Conservation (phyloP, 2,329 filamentous ascomycete species). For the Aspergillus pseudoterreus region DNA sequence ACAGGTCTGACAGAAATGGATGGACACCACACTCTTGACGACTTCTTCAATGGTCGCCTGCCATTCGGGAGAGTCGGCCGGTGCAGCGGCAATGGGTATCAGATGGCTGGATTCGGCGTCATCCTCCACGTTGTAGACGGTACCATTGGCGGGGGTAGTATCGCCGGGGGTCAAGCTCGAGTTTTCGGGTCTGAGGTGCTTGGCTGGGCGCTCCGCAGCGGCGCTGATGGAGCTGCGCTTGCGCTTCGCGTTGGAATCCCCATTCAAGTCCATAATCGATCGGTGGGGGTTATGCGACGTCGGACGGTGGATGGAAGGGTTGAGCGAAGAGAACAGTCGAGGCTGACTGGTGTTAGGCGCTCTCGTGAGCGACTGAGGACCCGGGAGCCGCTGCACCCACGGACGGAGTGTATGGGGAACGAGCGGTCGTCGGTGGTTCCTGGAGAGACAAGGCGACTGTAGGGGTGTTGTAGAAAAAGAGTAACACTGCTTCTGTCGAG, state of each 20-base stretch:
- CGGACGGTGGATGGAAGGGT: slow-evolving; percentile 4
- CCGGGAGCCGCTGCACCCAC: not conserved
- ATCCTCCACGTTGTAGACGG: slow-evolving; percentile 43
- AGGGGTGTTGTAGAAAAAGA: not conserved
- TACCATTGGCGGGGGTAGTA: slow-evolving; percentile 41
- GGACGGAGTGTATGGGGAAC: not conserved
- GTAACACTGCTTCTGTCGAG: not conserved
- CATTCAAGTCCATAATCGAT: slow-evolving; percentile 47
- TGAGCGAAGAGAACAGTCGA: slow-evolving; percentile 10
- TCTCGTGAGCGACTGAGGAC: slow-evolving; percentile 7
- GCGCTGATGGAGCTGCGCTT: slow-evolving; percentile 53
- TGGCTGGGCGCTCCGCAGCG: slow-evolving; percentile 50
- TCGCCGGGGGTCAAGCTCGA: slow-evolving; percentile 39
- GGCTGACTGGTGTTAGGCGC: not conserved
- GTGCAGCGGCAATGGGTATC: slow-evolving; percentile 45
- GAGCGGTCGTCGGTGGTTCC: not conserved
- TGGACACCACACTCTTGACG: slow-evolving; percentile 94
- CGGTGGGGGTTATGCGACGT: slow-evolving; percentile 4
- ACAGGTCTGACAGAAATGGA: slow-evolving; percentile 96
- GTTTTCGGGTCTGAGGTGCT: slow-evolving; percentile 51
- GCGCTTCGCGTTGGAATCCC: slow-evolving; percentile 50
- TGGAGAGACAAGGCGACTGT: not conserved
- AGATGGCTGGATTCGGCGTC: slow-evolving; percentile 45
- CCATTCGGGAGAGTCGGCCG: slow-evolving; percentile 77
- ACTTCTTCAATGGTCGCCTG: slow-evolving; percentile 93